Percentiles rank a stretch among this genome's conserved stretches.
Conservation (phyloP, 305 asterid species). For the Fraxinus latifolia region DNA sequence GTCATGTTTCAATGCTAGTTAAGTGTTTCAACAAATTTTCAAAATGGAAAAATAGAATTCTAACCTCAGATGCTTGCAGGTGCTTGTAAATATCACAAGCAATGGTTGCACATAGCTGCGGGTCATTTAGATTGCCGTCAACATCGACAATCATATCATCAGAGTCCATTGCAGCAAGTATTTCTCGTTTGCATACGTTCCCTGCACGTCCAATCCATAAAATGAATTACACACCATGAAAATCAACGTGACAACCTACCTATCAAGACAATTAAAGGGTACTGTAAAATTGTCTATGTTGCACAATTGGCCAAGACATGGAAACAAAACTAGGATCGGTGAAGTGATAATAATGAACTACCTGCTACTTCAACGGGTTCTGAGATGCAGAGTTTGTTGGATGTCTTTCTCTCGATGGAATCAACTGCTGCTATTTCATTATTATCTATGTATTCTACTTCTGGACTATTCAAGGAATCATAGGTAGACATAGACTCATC, state of each 20-base stretch:
- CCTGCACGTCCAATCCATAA: conserved; percentile 33
- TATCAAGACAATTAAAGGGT: not conserved
- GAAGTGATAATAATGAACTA: conserved; percentile 25
- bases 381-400: conserved; percentile 60
- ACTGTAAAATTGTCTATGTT: not conserved
- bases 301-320: not conserved
- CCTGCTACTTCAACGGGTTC: conserved; percentile 53
- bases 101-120: conserved; percentile 85
- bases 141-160: conserved; percentile 50
- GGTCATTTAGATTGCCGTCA: conserved; percentile 65
- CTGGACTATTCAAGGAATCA: conserved; percentile 82
- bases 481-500: conserved; percentile 91
- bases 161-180: conserved; percentile 38
- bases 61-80: conserved; percentile 88
- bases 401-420: conserved; percentile 67
- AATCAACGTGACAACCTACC: not conserved
- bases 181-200: conserved; percentile 64
- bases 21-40: not conserved
- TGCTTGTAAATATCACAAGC: conserved; percentile 96
- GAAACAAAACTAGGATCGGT: not conserved
- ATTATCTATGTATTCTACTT: conserved; percentile 74
- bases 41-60: not conserved
- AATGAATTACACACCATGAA: not conserved
- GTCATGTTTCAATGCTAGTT: not conserved
- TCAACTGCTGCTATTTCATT: conserved; percentile 52